These are phyloP conservation scores for Septoria petroselini DNA, from an alignment of 2,329 filamentous ascomycete species.

Conservation along the genomic window DNA sequence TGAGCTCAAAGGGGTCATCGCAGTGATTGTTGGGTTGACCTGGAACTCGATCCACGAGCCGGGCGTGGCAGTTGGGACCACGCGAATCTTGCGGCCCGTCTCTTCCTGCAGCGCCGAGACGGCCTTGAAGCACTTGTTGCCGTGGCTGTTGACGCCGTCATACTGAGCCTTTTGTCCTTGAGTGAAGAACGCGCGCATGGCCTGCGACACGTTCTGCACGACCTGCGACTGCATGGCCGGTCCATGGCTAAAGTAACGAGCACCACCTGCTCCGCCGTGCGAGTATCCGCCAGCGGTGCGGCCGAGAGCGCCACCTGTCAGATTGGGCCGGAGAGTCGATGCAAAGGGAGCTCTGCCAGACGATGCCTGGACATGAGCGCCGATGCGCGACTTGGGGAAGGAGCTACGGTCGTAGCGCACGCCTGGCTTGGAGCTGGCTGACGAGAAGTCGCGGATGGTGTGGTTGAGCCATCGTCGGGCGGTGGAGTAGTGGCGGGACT, in stretches of 20 bases:
- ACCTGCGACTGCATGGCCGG: conserved; percentile 85
- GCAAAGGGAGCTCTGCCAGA: conserved; percentile 81
- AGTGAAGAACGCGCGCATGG: conserved; percentile 87
- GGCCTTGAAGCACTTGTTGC: conserved; percentile 74
- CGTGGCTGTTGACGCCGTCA: conserved; percentile 68
- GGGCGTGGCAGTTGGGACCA: conserved; percentile 55
- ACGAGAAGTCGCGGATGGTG: conserved; percentile 52
- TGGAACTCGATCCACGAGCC: conserved; percentile 88
- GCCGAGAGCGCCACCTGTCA: conserved; percentile 81
- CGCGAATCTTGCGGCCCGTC: conserved; percentile 64
- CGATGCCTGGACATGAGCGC: conserved; percentile 57
- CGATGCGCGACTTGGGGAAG: conserved; percentile 57
- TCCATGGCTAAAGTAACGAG: conserved; percentile 84
- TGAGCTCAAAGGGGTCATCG: conserved; percentile 68
- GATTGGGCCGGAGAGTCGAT: conserved; percentile 81
- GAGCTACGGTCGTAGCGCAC: conserved; percentile 51
- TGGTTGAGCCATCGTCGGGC: conserved; percentile 44
- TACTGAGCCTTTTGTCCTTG: conserved; percentile 85
- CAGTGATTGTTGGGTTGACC: conserved; percentile 84
- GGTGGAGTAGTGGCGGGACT: conserved; percentile 63
- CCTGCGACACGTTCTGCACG: conserved; percentile 90
- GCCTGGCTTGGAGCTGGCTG: conserved; percentile 37
- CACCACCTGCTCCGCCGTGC: conserved; percentile 65
- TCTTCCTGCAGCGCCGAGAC: conserved; percentile 74
- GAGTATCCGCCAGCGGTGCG: conserved; percentile 87